Evolutionary conservation across 257 asterid species (phyloP), one percentile per base, ranked within the genome.

Genomic region (Rhazya stricta): DNA sequence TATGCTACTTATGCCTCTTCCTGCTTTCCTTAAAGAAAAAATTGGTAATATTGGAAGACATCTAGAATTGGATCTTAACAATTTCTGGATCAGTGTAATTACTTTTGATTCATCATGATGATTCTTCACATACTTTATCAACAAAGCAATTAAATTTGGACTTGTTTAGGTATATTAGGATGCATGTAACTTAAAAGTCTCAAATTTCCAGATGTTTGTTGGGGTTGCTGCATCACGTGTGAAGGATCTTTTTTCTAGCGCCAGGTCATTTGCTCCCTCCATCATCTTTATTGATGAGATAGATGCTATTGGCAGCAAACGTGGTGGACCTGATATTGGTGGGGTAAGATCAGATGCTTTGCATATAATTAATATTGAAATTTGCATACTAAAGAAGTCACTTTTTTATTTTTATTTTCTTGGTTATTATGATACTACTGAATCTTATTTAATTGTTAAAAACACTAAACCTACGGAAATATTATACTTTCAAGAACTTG

Each of bases 191-290:
- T 34, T 72, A 29, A 27, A 8, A 34, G 3, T 16, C 29, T 54
- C 29, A 51, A 78, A 69, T 85, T 67, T 83, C 54, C 92, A 95
- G 99, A 95, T 95, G 99, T 95, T 95, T 85, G 99, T 85, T 80
- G 99, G 99, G 46, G 99, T 95, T 76, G 99, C 99, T 82, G 99
- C 99, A 76, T 88, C 99, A 78, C 98, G 99, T 82, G 99, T 95
- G 81, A 95, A 89, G 88, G 98, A 95, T 81, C 99, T 95, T 76
- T 95, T 95, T 84, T 78, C 96, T 51, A 95, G 94, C 83, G 97
- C 99, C 73, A 91, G 99, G 75, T 92, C 99, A 66, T 92, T 86
- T 86, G 88, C 99, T 66, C 99, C 99, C 73, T 95, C 99, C 77
- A 95, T 95, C 82, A 95, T 95, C 77, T 95, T 95, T 79, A 89